These are phyloP conservation scores for Amaranthus hypochondriacus DNA, from an alignment of 148 eudicot genomes.

Conservation along the genomic window DNA sequence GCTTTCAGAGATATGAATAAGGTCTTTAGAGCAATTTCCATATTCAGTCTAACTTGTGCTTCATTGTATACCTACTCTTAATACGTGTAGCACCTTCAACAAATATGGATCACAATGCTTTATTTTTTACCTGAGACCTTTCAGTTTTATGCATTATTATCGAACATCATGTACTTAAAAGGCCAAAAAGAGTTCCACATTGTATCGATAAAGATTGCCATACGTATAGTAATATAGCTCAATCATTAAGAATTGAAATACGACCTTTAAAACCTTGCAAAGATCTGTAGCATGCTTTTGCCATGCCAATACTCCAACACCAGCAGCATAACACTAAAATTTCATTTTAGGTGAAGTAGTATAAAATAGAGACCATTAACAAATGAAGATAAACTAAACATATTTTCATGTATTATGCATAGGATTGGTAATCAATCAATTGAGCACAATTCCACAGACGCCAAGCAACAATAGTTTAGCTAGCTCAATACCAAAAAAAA, in stretches of 20 bases:
- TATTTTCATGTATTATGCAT: no score
- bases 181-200: not conserved
- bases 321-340: no score
- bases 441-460: no score
- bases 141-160: not conserved
- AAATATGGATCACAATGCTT: not conserved
- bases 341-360: conserved; percentile 15
- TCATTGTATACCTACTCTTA: not conserved
- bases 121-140: conserved; percentile 4
- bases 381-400: no score
- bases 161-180: not conserved
- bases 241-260: not conserved
- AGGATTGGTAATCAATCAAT: no score
- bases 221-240: not conserved
- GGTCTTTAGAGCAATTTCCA: conserved; percentile 22
- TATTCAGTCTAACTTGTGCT: not conserved
- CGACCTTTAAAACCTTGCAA: not conserved
- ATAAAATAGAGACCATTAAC: no score
- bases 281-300: not conserved
- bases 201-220: not conserved
- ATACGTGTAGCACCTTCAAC: not conserved
- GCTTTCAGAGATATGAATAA: conserved; percentile 40
- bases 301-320: no score
- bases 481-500: no score
- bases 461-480: no score